Percentiles rank a stretch among this genome's conserved stretches.
These are phyloP conservation scores for Elaeis guineensis DNA, from an alignment of 176 grass and related monocot genomes.

Conservation along the genomic window DNA sequence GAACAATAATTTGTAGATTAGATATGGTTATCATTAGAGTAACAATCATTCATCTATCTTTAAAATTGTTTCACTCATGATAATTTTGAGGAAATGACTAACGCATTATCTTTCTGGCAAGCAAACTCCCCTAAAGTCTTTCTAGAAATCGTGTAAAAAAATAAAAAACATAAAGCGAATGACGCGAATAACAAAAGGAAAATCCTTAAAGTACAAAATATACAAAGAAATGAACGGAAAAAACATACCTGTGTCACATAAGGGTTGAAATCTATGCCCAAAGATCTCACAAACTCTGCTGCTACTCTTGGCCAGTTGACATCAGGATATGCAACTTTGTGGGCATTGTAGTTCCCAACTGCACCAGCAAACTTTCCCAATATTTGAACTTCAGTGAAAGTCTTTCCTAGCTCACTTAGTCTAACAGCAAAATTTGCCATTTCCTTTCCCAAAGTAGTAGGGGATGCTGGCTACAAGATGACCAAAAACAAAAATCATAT, in stretches of 20 bases:
- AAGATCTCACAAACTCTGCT: conserved; percentile 75
- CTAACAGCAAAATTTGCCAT: conserved; percentile 89
- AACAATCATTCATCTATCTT: too few species aligned
- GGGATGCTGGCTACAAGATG: conserved; percentile 73
- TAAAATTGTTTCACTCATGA: too few species aligned
- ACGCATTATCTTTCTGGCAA: too few species aligned
- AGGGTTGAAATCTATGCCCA: conserved; percentile 79
- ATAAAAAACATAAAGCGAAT: too few species aligned
- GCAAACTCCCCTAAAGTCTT: too few species aligned
- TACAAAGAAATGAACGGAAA: not conserved
- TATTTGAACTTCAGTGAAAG: conserved; percentile 50
- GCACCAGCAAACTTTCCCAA: conserved; percentile 89
- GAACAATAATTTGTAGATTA: too few species aligned
- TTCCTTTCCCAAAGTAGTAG: conserved; percentile 93
- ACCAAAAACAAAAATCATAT: conserved; percentile 11
- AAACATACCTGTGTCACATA: conserved; percentile 81
- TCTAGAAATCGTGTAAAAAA: too few species aligned
- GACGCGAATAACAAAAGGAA: not conserved
- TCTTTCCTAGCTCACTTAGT: conserved; percentile 48
- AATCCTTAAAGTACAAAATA: not conserved
- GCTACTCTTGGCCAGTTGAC: conserved; percentile 71
- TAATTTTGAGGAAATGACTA: too few species aligned
- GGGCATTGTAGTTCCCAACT: conserved; percentile 97
- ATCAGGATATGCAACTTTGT: conserved; percentile 74
- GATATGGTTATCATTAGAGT: too few species aligned